Conservation (phyloP, 441 rosid genomes). For the Brassica balearica region DNA sequence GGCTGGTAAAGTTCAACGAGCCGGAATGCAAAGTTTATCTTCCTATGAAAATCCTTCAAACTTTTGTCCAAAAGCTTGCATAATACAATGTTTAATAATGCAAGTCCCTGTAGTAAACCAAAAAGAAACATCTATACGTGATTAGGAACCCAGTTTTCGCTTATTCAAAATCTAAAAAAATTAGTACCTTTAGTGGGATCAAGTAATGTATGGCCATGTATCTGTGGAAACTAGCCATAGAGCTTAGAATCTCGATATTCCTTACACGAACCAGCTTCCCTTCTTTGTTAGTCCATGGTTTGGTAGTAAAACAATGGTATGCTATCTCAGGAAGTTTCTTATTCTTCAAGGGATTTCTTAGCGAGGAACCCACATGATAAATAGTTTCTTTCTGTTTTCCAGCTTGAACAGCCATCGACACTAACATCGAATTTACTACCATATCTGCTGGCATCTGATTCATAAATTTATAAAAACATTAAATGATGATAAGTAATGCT, state of each 20-base stretch:
- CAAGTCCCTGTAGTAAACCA: conserved; percentile 55
- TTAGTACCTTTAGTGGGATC: conserved; percentile 33
- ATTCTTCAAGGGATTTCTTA: conserved; percentile 45
- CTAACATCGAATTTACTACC: conserved; percentile 72
- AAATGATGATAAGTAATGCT: neutral
- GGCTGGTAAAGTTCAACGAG: conserved; percentile 42
- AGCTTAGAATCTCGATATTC: conserved; percentile 22
- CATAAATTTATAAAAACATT: neutral
- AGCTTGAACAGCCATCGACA: conserved; percentile 63
- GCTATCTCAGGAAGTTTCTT: conserved; percentile 12
- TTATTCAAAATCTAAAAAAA: neutral
- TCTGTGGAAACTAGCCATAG: conserved; percentile 45
- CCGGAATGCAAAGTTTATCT: conserved; percentile 38
- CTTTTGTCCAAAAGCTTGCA: conserved; percentile 54
- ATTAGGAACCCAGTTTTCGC: neutral
- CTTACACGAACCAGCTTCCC: conserved; percentile 42
- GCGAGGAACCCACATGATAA: conserved; percentile 73
- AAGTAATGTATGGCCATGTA: conserved; percentile 38
- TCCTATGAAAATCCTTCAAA: conserved; percentile 49
- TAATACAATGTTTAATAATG: conserved; percentile 55
- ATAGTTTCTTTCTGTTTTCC: conserved; percentile 45
- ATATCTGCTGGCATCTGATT: conserved; percentile 72
- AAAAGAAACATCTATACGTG: neutral
- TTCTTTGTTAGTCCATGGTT: conserved; percentile 48
- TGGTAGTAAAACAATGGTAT: conserved; percentile 41